These are phyloP conservation scores for Phytophthora pseudosyringae DNA, from an alignment of 352 stramenopile genomes.

Conservation along the genomic window DNA sequence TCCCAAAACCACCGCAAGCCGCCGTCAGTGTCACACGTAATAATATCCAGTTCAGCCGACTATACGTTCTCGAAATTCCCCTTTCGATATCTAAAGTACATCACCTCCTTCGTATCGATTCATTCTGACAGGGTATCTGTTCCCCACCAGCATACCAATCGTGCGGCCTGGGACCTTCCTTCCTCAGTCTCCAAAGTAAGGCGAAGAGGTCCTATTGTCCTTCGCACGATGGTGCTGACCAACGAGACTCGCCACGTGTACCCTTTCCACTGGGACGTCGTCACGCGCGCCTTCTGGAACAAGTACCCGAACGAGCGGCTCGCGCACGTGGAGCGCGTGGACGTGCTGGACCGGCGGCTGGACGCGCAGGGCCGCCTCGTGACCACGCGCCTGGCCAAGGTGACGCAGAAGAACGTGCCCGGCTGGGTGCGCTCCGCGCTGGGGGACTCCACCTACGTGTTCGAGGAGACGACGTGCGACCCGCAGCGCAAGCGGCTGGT, in stretches of 20 bases:
- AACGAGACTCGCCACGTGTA: constrained; percentile 81
- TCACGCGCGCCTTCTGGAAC: constrained; percentile 90
- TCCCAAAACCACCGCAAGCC: background rate
- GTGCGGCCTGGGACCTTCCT: constrained; percentile 3
- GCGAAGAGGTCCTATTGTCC: too few species aligned
- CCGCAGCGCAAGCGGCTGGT: constrained; percentile 63
- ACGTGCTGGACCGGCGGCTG: constrained; percentile 78
- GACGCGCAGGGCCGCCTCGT: constrained; percentile 71
- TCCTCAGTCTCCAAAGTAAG: constrained; percentile 13
- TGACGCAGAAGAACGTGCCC: constrained; percentile 78
- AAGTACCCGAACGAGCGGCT: constrained; percentile 88
- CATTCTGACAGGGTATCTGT: background rate
- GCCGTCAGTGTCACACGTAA: too few species aligned
- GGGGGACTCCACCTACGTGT: constrained; percentile 79
- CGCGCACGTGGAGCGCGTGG: constrained; percentile 81
- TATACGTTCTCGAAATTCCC: background rate
- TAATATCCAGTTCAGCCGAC: background rate
- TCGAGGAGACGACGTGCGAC: constrained; percentile 84
- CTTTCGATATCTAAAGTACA: too few species aligned
- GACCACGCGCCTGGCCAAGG: constrained; percentile 75
- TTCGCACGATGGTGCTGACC: constrained; percentile 84
- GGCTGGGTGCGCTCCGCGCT: constrained; percentile 73
- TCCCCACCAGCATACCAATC: background rate
- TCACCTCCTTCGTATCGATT: background rate
- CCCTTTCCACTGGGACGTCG: constrained; percentile 84